Evolutionary conservation across 208 protist species (phyloP), one percentile per base, ranked within the genome.

Genomic region (Acanthamoeba healyi): DNA sequence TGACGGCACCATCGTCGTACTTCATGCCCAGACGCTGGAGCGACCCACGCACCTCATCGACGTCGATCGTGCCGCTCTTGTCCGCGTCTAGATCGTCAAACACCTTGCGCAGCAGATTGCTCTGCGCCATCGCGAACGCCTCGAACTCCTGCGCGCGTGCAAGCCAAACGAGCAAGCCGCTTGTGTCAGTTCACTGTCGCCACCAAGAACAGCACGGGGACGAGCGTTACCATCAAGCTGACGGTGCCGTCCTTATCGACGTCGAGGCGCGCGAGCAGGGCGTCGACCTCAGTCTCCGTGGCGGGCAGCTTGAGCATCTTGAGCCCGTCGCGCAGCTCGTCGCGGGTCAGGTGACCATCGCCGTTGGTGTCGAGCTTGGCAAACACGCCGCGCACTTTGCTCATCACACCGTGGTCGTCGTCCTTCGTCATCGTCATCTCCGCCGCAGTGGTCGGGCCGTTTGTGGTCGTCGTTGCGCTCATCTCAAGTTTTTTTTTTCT

Each of bases 81-180:
- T 95, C 67, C 10, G 17, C 77, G 54, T 95, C 94, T 0, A 95
- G 87, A 34, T 94, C 91, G 92, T 95, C 67, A 32, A 95, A 95
- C 32, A 95, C 46, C 32, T 36, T 22, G 19, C 84, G 84, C 6
- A 91, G 84, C 84, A 51, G 22, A 49, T 44, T 91, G 84, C 56
- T 91, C 36, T 70, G 84, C 32, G 49, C 6, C 84, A 72, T 26
- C 84, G 58, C 84, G 24, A 91, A 91, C 7, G 32, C 56, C 34
- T 91, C 56, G 56, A 91, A 91, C 34, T 91, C 84, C 58, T 91
- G 36, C 63, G 34, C 54, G n/a, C 54, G n/a, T 9, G 10, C n/a
- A 32, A 36, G 49, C 6, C 15, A 6, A 54, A 54, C 58, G 14
- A 67, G 58, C 15, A 26, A 67, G 58, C 22, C 38, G 26, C 15